Percentiles rank a stretch among this genome's conserved stretches.
These are phyloP conservation scores for Parsonsia alboflavescens DNA, from an alignment of 257 asterid genomes.

Conservation along the genomic window DNA sequence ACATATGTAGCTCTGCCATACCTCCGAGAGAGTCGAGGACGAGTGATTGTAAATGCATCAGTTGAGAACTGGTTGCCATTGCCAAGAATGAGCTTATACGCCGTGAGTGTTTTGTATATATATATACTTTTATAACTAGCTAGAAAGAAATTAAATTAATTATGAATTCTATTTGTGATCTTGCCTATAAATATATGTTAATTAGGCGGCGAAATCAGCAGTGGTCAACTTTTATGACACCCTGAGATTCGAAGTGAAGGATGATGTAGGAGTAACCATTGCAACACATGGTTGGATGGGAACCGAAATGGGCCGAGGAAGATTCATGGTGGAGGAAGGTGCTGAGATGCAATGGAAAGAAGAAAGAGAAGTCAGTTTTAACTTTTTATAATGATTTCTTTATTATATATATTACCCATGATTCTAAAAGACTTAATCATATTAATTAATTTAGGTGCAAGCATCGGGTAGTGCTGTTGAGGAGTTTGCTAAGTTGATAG, in stretches of 20 bases:
- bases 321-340: constrained; percentile 84
- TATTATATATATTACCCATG: too few species aligned
- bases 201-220: constrained; percentile 85
- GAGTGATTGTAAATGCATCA: constrained; percentile 75
- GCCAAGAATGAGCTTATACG: constrained; percentile 92
- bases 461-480: constrained; percentile 69
- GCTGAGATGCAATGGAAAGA: constrained; percentile 98
- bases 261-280: constrained; percentile 71
- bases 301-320: constrained; percentile 67
- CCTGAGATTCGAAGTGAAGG: constrained; percentile 65
- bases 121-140: background rate
- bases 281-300: constrained; percentile 95
- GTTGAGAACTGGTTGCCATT: constrained; percentile 89
- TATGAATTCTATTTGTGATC: background rate
- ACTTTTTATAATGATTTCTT: too few species aligned
- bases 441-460: constrained; percentile 36
- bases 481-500: constrained; percentile 76
- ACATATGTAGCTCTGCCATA: constrained; percentile 85
- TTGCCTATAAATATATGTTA: background rate
- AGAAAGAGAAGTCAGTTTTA: constrained; percentile 70
- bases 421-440: too few species aligned
- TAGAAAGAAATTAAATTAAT: background rate
- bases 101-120: constrained; percentile 41
- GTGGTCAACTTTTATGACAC: constrained; percentile 81
- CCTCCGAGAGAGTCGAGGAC: constrained; percentile 60